Base-by-base conservation (phyloP, 495 filamentous ascomycete species). In the Mytilinidion resinicola region DNA sequence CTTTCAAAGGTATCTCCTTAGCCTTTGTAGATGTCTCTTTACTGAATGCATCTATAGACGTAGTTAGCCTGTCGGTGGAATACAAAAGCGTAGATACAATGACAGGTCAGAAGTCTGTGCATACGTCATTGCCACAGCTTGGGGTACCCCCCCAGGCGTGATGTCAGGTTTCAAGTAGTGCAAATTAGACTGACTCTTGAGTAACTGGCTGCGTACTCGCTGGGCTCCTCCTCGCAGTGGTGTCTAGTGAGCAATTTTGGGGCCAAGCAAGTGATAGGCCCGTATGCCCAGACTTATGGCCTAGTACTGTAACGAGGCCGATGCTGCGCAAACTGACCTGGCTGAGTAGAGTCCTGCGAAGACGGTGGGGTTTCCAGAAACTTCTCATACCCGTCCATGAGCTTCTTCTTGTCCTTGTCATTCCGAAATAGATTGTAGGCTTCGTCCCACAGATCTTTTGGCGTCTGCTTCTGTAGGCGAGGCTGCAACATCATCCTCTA, bases 331-430 rank as follows among this genome's bases (percentile, higher is more conserved):
- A 48, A 48, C 44, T n/a, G 6, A 48, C 44, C 44, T 48, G 44
- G 44, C 44, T 48, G 44, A 48, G 21, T 20, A 3, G 44, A 48
- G n/a, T 20, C 44, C n/a, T 4, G 44, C 4, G 9, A 48, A n/a
- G 19, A n/a, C n/a, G n/a, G 44, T 48, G 15, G 44, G 44, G 4
- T 48, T 48, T 48, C 4, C 19, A 48, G 21, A 48, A 48, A 48
- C n/a, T n/a, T 20, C 3, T 48, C 44, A 48, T 48, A 48, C 4
- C n/a, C 44, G 15, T 48, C 44, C 10, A 48, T 48, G 19, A 48
- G 44, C 44, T 48, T 48, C 39, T 42, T 42, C 44, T 48, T 48
- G 44, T 48, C 44, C 44, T 48, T 48, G 21, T 48, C 19, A 20
- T 48, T 48, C 19, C 4, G 44, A 48, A 48, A n/a, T n/a, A 48